Percentiles rank a stretch among this genome's conserved stretches.
These are phyloP conservation scores for Oryza meyeriana DNA, from an alignment of 176 grass and related monocot species.

Conservation along the genomic window DNA sequence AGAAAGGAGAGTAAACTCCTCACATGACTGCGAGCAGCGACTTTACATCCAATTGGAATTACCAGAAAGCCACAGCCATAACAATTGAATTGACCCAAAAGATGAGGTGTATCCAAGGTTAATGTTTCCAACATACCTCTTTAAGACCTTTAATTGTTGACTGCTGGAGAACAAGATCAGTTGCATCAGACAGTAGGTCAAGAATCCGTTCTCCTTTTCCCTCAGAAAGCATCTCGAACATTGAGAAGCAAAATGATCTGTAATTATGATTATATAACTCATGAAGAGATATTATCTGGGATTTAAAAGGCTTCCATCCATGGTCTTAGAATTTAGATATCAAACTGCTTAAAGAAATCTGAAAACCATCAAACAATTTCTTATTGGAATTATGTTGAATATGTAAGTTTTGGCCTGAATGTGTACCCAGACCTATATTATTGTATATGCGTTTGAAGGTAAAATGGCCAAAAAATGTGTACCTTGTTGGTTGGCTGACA, in stretches of 20 bases:
- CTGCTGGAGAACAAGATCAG: constrained; percentile 64
- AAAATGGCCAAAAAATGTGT: neutral
- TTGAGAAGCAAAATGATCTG: constrained; percentile 74
- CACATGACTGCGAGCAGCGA: neutral
- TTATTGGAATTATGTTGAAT: neutral
- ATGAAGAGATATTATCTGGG: neutral
- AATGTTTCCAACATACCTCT: constrained; percentile 57
- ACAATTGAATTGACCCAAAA: neutral
- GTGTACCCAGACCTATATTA: neutral
- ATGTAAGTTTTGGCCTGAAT: neutral
- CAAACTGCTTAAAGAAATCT: neutral
- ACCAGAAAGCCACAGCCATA: neutral
- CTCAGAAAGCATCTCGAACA: constrained; percentile 85
- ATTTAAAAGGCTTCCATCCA: neutral
- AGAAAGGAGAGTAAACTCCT: neutral
- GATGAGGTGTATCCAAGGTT: neutral
- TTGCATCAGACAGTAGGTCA: constrained; percentile 59
- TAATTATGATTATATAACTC: constrained; percentile 18
- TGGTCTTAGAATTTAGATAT: neutral
- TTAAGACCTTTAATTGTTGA: constrained; percentile 74
- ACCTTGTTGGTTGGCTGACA: constrained; percentile 9
- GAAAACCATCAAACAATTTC: neutral
- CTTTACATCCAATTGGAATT: neutral
- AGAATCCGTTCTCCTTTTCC: constrained; percentile 83
- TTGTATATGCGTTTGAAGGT: neutral